Base-by-base conservation (phyloP, 257 asterid species). In the Eucommia ulmoides region DNA sequence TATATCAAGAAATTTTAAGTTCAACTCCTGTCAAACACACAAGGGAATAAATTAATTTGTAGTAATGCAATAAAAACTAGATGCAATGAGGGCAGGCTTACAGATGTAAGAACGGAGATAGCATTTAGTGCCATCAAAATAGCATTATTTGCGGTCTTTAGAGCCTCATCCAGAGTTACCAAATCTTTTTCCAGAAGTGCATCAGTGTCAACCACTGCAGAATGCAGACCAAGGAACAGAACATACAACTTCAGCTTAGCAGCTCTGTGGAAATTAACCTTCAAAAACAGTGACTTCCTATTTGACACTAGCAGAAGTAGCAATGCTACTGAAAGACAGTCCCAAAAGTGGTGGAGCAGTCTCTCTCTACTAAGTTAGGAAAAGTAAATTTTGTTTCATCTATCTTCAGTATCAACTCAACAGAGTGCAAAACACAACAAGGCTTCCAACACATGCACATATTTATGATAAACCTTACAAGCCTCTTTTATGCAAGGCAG, bases 141-240 rank as follows among this genome's bases (percentile, higher is more conserved):
- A 51, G 96, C 94, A 73, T 77, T 76, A 26, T 81, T 74, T 23
- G 84, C 75, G 57, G 93, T 76, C 73, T 66, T 85, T 62, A 80
- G 58, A 51, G 98, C 96, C 77, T 89, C 98, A 58, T 89, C 98
- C 60, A 89, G 74, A 41, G 98, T 89, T 44, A 89, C 81, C 65
- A 83, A 64, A 70, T 89, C 96, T 71, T 78, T 85, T 45, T 81
- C 82, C 19, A 89, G 83, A 63, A 89, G 96, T 19, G 77, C 60
- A 64, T 89, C 91, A 60, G 98, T 85, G 55, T 89, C 96, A 66
- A 89, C 75, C 73, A 71, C 98, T 89, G 92, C 80, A 73, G 44
- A 71, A 96, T 89, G 92, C 80, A 73, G 44, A 49, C n/a, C 44
- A 51, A 45, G 19, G 19, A 6, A 41, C 21, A 51, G 41, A 41